phyloP scores from a whole-genome alignment of 352 stramenopile genomes.

The Pythium apleroticum region DNA sequence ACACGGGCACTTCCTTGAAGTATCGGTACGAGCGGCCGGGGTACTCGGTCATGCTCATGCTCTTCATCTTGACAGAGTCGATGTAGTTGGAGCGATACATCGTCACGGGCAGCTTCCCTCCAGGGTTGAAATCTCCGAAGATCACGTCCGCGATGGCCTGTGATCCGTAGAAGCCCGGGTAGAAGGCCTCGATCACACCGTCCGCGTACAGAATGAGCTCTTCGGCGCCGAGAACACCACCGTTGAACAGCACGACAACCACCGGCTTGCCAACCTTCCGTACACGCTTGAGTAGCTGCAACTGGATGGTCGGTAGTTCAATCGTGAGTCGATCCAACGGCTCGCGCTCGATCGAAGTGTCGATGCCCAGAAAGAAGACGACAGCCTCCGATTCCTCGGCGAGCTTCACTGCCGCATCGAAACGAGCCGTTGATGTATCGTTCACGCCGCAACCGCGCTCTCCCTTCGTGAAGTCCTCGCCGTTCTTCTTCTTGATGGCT shows the following conservation, averaged over 20 bases:
- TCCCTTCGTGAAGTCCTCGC: conserved; percentile 38
- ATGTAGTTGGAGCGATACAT: conserved; percentile 86
- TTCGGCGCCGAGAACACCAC: conserved; percentile 77
- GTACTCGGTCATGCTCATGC: conserved; percentile 90
- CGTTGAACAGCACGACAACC: conserved; percentile 89
- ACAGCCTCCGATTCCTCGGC: conserved; percentile 47
- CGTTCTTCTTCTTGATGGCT: conserved; percentile 48
- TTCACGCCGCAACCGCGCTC: conserved; percentile 60
- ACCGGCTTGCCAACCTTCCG: conserved; percentile 55
- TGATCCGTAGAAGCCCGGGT: conserved; percentile 81
- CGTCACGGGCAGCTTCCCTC: conserved; percentile 84
- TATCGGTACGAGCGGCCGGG: conserved; percentile 92
- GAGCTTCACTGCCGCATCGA: conserved; percentile 47
- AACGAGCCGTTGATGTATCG: conserved; percentile 53
- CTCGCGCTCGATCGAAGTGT: conserved; percentile 80
- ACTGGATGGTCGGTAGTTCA: conserved; percentile 65
- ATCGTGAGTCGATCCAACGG: conserved; percentile 74
- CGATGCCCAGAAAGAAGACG: conserved; percentile 83
- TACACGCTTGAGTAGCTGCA: conserved; percentile 72
- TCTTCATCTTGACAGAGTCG: conserved; percentile 75
- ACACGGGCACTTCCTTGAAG: conserved; percentile 87
- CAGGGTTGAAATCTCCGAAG: conserved; percentile 79
- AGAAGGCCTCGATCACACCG: conserved; percentile 76
- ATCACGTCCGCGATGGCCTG: conserved; percentile 80
- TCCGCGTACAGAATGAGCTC: conserved; percentile 68